Percentiles rank a stretch among this genome's conserved stretches.
phyloP scores from a whole-genome alignment of 1,139 yeast genomes.

The Pneumocystis wakefieldiae region DNA sequence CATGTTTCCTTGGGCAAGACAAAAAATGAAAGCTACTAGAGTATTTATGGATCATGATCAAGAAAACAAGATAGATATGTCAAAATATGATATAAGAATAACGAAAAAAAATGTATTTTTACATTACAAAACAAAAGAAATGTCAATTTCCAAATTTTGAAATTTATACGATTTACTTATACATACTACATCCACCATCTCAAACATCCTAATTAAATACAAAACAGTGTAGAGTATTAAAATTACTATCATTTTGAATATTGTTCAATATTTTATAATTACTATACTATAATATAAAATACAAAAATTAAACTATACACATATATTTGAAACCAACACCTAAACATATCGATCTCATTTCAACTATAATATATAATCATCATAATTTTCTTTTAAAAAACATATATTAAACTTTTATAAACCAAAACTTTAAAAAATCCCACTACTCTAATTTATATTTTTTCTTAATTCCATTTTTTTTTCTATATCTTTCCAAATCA shows the following conservation, averaged over 20 bases:
- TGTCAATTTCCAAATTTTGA: neutral
- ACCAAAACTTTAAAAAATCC: neutral
- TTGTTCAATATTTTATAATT: neutral
- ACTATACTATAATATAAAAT: neutral
- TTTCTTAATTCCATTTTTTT: neutral
- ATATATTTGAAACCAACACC: neutral
- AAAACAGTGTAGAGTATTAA: neutral
- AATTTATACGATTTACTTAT: neutral
- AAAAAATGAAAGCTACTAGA: slow-evolving; percentile 2
- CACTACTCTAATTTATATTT: neutral
- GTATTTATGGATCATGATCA: slow-evolving; percentile 8
- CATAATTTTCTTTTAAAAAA: neutral
- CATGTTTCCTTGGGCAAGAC: slow-evolving; percentile 9
- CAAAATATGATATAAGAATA: neutral
- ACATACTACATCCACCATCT: neutral
- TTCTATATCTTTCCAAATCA: neutral
- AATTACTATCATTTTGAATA: neutral
- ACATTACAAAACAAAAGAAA: neutral
- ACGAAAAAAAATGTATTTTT: neutral
- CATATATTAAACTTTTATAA: neutral
- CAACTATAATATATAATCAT: neutral
- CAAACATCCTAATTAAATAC: neutral
- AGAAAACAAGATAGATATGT: neutral
- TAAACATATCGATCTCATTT: neutral
- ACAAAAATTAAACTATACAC: neutral